Evolutionary conservation across 192 early-diverging fungal genomes (phyloP), one percentile per base, ranked within the genome.

Genomic region (Neocallimastix lanati): DNA sequence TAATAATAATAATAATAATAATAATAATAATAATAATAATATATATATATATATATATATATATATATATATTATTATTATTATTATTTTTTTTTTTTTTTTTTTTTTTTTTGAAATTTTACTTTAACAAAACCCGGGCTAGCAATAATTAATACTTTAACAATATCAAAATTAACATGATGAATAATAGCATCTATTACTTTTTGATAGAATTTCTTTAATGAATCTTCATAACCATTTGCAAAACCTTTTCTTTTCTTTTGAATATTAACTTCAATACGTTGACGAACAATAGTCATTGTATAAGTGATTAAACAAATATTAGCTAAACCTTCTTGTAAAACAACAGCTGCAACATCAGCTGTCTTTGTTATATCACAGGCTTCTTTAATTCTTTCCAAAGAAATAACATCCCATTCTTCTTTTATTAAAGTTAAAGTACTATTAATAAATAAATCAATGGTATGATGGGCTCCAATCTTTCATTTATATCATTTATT

Each of bases 51-150:
- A n/a, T n/a, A n/a, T n/a, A n/a, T n/a, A n/a, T n/a, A n/a, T n/a
- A n/a, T n/a, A n/a, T n/a, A n/a, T n/a, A n/a, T n/a, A n/a, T n/a
- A n/a, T n/a, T n/a, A n/a, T n/a, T n/a, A n/a, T n/a, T n/a, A n/a
- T n/a, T n/a, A n/a, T n/a, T n/a, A n/a, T n/a, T n/a, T n/a, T n/a
- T n/a, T n/a, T n/a, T n/a, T n/a, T n/a, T n/a, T n/a, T n/a, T n/a
- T n/a, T n/a, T n/a, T n/a, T n/a, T n/a, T n/a, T n/a, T n/a, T n/a
- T n/a, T n/a, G n/a, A 35, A 12, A 35, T 35, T 76, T 58, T 84
- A 93, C 92, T 89, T 91, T 93, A 25, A 93, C 91, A 89, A 98
- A 99, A 36, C 96, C 98, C 29, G 98, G 98, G 82, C 96, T 97
- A 38, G 94, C 96, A 25, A 99, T 82, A 77, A 99, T 95, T 16